Base-by-base conservation (phyloP, 257 asterid genomes). In the Solanum sejunctum region DNA sequence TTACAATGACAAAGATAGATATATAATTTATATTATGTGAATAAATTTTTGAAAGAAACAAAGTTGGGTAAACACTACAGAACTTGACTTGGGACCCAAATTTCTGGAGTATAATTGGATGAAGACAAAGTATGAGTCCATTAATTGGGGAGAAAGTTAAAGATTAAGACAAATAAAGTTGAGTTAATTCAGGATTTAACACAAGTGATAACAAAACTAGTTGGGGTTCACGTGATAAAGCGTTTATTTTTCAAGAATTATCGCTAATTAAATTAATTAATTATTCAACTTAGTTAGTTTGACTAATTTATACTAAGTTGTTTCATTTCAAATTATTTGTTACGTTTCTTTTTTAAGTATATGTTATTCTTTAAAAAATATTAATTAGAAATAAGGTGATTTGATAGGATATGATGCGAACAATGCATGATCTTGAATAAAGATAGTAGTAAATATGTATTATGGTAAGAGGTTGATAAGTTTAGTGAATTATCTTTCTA, bases 161-260 rank as follows among this genome's bases (percentile, higher is more conserved):
- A 79, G 87, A 83, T 85, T 83, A 87, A 85, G 87, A 86, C 85
- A 80, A 89, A 80, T 60, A 83, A 87, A 85, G 8, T 52, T 80
- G 69, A 54, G 66, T 49, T 82, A 41, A 69, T 58, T 54, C 39
- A 80, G 63, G 81, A 71, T 80, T 72, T 71, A 81, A 79, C 47
- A 61, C 58, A 61, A 82, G 47, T 13, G 18, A 69, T 81, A 79
- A 20, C 28, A 57, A 32, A 21, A 54, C 5, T 13, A 7, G 69
- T 82, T 58, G 86, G 84, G 85, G 47, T 60, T 85, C 92, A 89
- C 86, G 93, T 89, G 93, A 87, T 63, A 82, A 86, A 85, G 71
- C 79, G 72, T 63, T 47, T 58, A 78, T 80, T 78, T 80, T 78
- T 61, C 67, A 86, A 86, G 63, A 47, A 23, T n/a, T 45, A 47